phyloP scores from a whole-genome alignment of 2,329 filamentous ascomycete genomes.

The Exophiala bonariae region DNA sequence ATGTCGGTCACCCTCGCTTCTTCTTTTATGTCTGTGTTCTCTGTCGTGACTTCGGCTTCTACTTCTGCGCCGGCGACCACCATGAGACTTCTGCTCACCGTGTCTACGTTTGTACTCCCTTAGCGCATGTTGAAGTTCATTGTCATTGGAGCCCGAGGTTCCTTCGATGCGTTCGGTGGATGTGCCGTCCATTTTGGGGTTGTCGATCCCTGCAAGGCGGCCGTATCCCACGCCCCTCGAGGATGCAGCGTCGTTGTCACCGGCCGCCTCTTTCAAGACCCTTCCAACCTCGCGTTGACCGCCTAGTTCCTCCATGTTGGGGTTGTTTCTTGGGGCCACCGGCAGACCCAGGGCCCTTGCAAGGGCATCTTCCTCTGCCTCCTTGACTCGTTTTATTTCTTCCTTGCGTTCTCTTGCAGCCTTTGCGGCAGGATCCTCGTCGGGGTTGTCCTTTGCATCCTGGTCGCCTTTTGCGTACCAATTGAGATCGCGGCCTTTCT shows the following conservation, averaged over 20 bases:
- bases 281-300: constrained; percentile 55
- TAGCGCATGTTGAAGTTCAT: constrained; percentile 28
- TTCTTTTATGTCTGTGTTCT: constrained; percentile 32
- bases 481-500: constrained; percentile 69
- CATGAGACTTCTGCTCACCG: constrained; percentile 22
- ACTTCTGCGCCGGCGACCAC: constrained; percentile 16
- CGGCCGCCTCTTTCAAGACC: constrained; percentile 46
- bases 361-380: constrained; percentile 90
- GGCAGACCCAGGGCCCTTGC: constrained; percentile 79
- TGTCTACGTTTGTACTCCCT: constrained; percentile 37
- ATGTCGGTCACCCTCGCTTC: constrained; percentile 34
- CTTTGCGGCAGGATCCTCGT: constrained; percentile 61
- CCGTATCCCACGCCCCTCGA: constrained; percentile 36
- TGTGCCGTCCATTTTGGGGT: constrained; percentile 25
- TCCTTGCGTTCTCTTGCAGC: constrained; percentile 65
- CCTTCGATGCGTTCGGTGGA: constrained; percentile 35
- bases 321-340: constrained; percentile 62
- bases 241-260: constrained; percentile 30
- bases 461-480: constrained; percentile 66
- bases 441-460: constrained; percentile 44
- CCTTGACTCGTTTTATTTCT: constrained; percentile 79
- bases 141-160: constrained; percentile 25
- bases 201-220: constrained; percentile 13
- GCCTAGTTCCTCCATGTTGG: constrained; percentile 62
- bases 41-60: constrained; percentile 32